Evolutionary conservation across 2,329 filamentous ascomycete genomes (phyloP).

Genomic region (Aspergillus floridensis): DNA sequence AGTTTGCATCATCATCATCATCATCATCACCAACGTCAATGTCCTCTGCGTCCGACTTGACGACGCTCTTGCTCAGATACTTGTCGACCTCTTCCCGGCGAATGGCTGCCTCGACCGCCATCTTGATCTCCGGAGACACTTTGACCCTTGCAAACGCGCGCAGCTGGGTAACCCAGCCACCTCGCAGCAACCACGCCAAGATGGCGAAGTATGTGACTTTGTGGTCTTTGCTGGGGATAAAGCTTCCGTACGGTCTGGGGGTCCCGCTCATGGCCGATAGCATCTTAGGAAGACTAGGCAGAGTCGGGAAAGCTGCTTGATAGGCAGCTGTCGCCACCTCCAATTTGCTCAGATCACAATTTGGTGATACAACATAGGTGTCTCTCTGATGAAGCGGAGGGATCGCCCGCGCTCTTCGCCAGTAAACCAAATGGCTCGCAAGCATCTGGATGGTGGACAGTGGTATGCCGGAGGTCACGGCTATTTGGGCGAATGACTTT

Average conservation of each 20-base stretch:
- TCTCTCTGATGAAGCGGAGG: constrained; percentile 86
- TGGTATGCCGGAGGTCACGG: constrained; percentile 59
- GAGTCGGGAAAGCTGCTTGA: constrained; percentile 74
- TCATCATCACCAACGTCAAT: constrained; percentile 30
- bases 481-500: constrained; percentile 72
- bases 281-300: constrained; percentile 81
- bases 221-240: constrained; percentile 84
- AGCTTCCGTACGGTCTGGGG: constrained; percentile 76
- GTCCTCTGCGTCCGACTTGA: constrained; percentile 17
- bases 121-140: constrained; percentile 77
- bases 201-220: constrained; percentile 85
- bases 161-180: constrained; percentile 90
- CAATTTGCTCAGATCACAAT: constrained; percentile 74
- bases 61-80: constrained; percentile 30
- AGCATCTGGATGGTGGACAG: constrained; percentile 80
- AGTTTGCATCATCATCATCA: constrained; percentile 29
- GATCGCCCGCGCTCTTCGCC: constrained; percentile 88
- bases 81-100: constrained; percentile 61
- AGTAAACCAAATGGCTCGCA: constrained; percentile 91
- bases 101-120: constrained; percentile 71
- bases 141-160: constrained; percentile 88
- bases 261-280: constrained; percentile 77
- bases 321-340: constrained; percentile 69
- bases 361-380: constrained; percentile 86
- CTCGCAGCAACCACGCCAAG: constrained; percentile 86